Conservation (phyloP, 164 flowering plant species). For the Chimonanthus praecox region DNA sequence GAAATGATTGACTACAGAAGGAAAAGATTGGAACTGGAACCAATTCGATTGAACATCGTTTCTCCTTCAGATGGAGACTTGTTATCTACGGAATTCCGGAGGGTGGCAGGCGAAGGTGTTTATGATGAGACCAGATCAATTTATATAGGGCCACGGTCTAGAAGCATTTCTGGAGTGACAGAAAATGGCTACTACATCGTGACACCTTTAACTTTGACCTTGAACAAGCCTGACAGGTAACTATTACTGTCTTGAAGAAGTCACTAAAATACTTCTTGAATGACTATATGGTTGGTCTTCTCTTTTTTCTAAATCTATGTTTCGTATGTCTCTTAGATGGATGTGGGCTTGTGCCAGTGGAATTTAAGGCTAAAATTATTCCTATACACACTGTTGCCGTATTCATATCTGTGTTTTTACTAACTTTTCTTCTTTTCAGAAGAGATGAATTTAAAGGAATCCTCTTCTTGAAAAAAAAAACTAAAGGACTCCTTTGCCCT, state of each 20-base stretch:
- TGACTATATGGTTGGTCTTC: not conserved
- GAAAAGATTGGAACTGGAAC: slow-evolving; percentile 46
- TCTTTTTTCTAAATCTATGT: not conserved
- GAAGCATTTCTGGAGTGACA: slow-evolving; percentile 93
- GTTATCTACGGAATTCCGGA: slow-evolving; percentile 66
- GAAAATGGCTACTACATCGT: slow-evolving; percentile 91
- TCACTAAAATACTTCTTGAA: not conserved
- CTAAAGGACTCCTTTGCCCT: not conserved
- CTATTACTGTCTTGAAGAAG: not conserved
- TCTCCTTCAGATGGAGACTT: slow-evolving; percentile 27
- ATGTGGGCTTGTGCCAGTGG: not conserved
- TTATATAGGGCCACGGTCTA: slow-evolving; percentile 86
- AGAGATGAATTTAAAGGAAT: not conserved
- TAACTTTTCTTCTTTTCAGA: not conserved
- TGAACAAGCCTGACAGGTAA: slow-evolving; percentile 57
- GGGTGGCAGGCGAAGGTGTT: slow-evolving; percentile 61
- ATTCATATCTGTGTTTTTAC: not conserved
- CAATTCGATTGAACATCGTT: slow-evolving; percentile 28
- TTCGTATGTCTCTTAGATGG: not conserved
- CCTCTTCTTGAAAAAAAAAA: too few relatives aligned
- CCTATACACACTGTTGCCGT: not conserved
- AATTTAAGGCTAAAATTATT: not conserved
- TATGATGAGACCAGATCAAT: slow-evolving; percentile 78
- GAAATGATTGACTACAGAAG: slow-evolving; percentile 56
- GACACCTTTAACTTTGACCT: slow-evolving; percentile 68